Conservation (phyloP, 1,139 yeast species). For the Lodderomyces metapsilosis region DNA sequence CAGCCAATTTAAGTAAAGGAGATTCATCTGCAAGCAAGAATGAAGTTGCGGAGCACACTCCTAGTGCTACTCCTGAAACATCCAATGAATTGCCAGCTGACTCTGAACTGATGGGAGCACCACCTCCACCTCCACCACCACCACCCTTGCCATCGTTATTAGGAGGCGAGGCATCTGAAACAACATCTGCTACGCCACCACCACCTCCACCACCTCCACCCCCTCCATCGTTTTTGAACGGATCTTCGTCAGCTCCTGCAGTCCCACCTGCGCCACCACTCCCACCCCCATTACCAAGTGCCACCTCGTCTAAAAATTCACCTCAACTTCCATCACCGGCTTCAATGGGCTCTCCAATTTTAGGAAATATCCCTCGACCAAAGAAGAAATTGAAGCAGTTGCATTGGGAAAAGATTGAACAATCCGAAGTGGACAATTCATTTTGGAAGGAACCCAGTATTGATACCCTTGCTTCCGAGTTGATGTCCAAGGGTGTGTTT, state of each 20-base stretch:
- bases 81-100: too few relatives aligned
- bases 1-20: constrained; percentile 1
- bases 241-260: constrained; percentile 17
- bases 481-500: constrained; percentile 67
- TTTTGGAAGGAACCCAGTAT: constrained; percentile 55
- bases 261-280: constrained; percentile 25
- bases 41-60: too few relatives aligned
- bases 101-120: too few relatives aligned
- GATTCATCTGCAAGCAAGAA: neutral
- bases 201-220: constrained; percentile 36
- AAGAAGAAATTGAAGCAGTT: constrained; percentile 75
- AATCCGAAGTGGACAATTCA: constrained; percentile 49
- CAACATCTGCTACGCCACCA: constrained; percentile 31
- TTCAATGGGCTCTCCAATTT: constrained; percentile 35
- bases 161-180: constrained; percentile 15
- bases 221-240: constrained; percentile 18
- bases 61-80: too few relatives aligned
- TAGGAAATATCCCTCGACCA: constrained; percentile 69
- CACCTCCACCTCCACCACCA: constrained; percentile 22
- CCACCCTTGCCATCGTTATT: constrained; percentile 16
- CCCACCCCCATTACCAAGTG: constrained; percentile 24
- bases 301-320: constrained; percentile 23
- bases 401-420: constrained; percentile 81
- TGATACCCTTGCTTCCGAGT: constrained; percentile 52
- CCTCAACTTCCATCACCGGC: constrained; percentile 24